Base-by-base conservation (phyloP, 768 basidiomycete genomes). In the Rhizopogon salebrosus region DNA sequence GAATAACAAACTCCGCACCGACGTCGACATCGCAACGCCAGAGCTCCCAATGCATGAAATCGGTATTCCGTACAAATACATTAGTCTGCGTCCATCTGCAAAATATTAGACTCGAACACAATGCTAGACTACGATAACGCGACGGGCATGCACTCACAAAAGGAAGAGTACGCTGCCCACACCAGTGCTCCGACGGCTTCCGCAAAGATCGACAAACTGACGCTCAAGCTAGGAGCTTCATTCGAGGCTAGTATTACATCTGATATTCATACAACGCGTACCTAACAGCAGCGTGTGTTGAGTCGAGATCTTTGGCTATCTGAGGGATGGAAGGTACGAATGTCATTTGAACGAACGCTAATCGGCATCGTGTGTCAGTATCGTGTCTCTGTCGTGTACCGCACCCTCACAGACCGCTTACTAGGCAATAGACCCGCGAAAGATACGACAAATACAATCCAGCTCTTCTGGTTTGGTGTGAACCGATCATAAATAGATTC, bases 241-340 rank as follows among this genome's bases (percentile, higher is more conserved):
- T 13, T 18, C 14, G 18, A 4, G 6, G 22, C 6, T 3, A 23
- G 18, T 41, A 2, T 3, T n/a, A 20, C 4, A 35, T 7, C 13
- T 11, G 5, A n/a, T 13, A 8, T 16, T 3, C 22, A 13, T 14
- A 26, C 4, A 10, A 27, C 11, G n/a, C 53, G 1, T 39, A 80
- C 80, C 80, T 85, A 42, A 89, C 73, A 18, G 84, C 65, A 9
- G 75, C 53, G 0, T 74, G 75, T 0, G 83, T 80, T 0, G 83
- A 74, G n/a, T 76, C 48, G 3, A 89, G 62, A 53, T 89, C 86
- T 22, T 65, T 64, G 2, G 86, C 80, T 53, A 90, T 80, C 42
- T 84, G 75, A 0, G 85, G 84, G 48, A 89, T 84, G 0, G 80
- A 79, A 0, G 87, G 87, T 0, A 86, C 73, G 62, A 89, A 86